phyloP scores from a whole-genome alignment of 176 grass and related monocot genomes.

The Coix lacrymajobi region DNA sequence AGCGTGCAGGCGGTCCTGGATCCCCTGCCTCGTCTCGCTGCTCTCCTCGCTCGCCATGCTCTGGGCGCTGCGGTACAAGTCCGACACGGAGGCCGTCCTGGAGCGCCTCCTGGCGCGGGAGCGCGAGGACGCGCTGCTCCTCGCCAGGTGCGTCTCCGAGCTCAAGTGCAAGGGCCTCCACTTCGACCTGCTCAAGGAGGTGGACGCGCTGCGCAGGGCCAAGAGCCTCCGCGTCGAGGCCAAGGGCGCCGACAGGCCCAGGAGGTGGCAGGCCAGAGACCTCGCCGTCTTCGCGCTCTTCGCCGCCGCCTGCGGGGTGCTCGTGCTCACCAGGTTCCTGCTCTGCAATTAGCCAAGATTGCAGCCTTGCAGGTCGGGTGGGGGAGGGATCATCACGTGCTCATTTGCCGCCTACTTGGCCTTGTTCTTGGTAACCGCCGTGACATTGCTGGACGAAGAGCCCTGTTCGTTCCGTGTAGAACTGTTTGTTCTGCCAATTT shows the following conservation, averaged over 20 bases:
- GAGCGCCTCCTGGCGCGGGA: constrained; percentile 72
- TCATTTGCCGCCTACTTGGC: neutral
- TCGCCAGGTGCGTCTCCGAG: constrained; percentile 67
- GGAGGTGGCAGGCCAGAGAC: constrained; percentile 65
- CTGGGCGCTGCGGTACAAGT: constrained; percentile 93
- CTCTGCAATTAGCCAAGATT: constrained; percentile 48
- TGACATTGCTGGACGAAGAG: neutral
- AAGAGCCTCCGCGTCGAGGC: constrained; percentile 89
- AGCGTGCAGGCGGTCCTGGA: constrained; percentile 63
- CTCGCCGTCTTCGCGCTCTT: constrained; percentile 53
- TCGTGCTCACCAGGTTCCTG: constrained; percentile 75
- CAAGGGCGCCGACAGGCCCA: constrained; percentile 40
- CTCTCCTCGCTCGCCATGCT: constrained; percentile 67
- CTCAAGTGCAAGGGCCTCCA: constrained; percentile 71
- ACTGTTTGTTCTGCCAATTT: constrained; percentile 71
- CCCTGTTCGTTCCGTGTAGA: constrained; percentile 29
- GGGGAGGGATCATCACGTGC: neutral
- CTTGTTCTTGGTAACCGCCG: neutral
- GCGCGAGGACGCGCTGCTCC: constrained; percentile 73
- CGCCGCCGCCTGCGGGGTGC: constrained; percentile 51
- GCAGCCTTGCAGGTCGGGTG: neutral
- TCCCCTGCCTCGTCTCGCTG: constrained; percentile 75
- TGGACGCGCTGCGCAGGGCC: constrained; percentile 80
- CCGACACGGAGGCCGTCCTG: constrained; percentile 62
- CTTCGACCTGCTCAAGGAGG: constrained; percentile 95